These are phyloP conservation scores for Neurospora sp. DNA, from an alignment of 495 filamentous ascomycete species.

Conservation along the genomic window DNA sequence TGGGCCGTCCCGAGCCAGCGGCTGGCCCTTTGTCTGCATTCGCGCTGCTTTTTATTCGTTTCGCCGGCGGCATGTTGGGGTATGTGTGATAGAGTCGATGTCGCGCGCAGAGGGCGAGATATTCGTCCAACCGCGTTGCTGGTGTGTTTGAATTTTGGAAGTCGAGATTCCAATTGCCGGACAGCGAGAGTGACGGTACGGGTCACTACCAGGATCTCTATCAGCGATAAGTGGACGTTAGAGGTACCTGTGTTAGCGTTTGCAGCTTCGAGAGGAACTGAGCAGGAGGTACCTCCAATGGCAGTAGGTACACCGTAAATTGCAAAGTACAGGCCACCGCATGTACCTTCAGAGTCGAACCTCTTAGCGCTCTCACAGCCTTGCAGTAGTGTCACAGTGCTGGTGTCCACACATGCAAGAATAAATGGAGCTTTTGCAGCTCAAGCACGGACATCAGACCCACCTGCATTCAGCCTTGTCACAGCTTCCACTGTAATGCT, in stretches of 20 bases:
- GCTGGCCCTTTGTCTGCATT: slow-evolving; percentile 22
- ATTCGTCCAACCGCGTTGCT: background rate
- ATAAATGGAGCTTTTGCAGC: background rate
- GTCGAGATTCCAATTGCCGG: background rate
- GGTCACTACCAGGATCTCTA: background rate
- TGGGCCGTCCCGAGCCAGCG: slow-evolving; percentile 27
- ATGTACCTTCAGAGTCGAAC: background rate
- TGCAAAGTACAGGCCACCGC: background rate
- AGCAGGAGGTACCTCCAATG: background rate
- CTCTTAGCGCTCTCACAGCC: background rate
- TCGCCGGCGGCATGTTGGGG: slow-evolving; percentile 36
- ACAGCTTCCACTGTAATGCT: background rate
- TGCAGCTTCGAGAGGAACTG: background rate
- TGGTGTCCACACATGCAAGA: background rate
- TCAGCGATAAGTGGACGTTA: background rate
- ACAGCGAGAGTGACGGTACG: background rate
- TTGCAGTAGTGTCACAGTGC: background rate
- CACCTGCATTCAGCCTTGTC: background rate
- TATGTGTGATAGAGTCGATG: slow-evolving; percentile 1
- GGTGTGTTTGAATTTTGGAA: background rate
- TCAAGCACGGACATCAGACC: background rate
- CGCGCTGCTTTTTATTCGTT: slow-evolving; percentile 36
- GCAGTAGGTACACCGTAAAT: background rate
- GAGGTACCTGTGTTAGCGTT: background rate
- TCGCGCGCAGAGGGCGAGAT: slow-evolving; percentile 8